Evolutionary conservation across 164 flowering plant genomes (phyloP).

Genomic region (Hamamelis virginiana): DNA sequence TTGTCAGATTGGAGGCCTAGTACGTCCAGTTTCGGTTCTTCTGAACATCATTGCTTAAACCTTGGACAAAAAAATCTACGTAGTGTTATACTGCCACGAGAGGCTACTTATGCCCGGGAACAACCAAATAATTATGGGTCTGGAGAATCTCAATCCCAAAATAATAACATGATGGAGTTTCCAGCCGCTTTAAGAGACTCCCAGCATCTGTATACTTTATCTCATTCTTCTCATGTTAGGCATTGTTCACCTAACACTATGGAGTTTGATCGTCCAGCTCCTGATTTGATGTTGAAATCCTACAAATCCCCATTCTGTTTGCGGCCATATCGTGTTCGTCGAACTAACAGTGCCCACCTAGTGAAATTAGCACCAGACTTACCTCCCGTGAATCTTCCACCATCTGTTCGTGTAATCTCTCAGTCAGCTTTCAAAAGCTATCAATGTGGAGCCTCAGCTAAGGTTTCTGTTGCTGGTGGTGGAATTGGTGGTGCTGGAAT

Average conservation of each 20-base stretch:
- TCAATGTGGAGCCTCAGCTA: slow-evolving; percentile 31
- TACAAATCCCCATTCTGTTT: slow-evolving; percentile 26
- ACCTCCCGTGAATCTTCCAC: slow-evolving; percentile 93
- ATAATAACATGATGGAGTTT: slow-evolving; percentile 17
- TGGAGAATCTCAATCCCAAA: slow-evolving; percentile 18
- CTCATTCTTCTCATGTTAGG: slow-evolving; percentile 26
- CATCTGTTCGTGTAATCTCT: slow-evolving; percentile 82
- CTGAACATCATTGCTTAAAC: slow-evolving; percentile 23
- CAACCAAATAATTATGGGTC: slow-evolving; percentile 16
- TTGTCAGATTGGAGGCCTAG: slow-evolving; percentile 80
- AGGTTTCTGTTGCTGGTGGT: slow-evolving; percentile 18
- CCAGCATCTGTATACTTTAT: slow-evolving; percentile 17
- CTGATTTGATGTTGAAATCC: slow-evolving; percentile 27
- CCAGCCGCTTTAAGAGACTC: slow-evolving; percentile 23
- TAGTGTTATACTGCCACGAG: slow-evolving; percentile 13
- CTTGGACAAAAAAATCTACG: slow-evolving; percentile 17
- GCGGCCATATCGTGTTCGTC: slow-evolving; percentile 60
- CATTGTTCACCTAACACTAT: slow-evolving; percentile 17
- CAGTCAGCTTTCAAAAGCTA: slow-evolving; percentile 60
- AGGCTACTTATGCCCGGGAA: slow-evolving; percentile 18
- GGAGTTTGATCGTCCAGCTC: slow-evolving; percentile 23
- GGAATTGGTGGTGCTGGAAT: slow-evolving; percentile 22
- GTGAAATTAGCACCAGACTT: slow-evolving; percentile 90
- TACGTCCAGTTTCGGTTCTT: slow-evolving; percentile 15
- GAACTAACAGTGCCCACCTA: slow-evolving; percentile 31